These are phyloP conservation scores for Cymbopogon flexuosus DNA, from an alignment of 202 grass and related monocot genomes.

Conservation along the genomic window DNA sequence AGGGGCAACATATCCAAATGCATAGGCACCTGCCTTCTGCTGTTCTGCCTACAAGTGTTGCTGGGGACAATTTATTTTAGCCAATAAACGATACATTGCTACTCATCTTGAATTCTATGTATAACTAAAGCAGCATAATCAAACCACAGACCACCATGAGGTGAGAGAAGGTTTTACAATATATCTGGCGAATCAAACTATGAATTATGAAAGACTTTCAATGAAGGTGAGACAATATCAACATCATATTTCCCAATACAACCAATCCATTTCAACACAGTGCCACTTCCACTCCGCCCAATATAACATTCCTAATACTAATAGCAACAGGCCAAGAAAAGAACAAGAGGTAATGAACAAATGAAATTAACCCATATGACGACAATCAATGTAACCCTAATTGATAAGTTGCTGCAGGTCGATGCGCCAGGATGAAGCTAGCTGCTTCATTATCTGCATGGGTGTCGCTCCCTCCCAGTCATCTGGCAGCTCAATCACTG, in stretches of 20 bases:
- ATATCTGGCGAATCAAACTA: background rate
- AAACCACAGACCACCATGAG: background rate
- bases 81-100: background rate
- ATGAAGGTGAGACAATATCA: slow-evolving; percentile 33
- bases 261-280: slow-evolving; percentile 40
- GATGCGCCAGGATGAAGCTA: slow-evolving; percentile 83
- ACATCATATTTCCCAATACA: slow-evolving; percentile 21
- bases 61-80: background rate
- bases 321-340: slow-evolving; percentile 11
- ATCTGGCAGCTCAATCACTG: slow-evolving; percentile 56
- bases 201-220: background rate
- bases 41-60: background rate
- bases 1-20: background rate
- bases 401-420: slow-evolving; percentile 73
- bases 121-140: background rate
- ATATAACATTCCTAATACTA: slow-evolving; percentile 38
- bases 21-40: background rate
- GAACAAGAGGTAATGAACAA: slow-evolving; percentile 30
- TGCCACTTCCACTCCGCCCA: slow-evolving; percentile 30
- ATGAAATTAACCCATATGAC: slow-evolving; percentile 31
- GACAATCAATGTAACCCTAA: slow-evolving; percentile 40
- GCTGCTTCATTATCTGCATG: slow-evolving; percentile 84
- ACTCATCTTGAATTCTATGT: background rate
- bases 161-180: background rate
- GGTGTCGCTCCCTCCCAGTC: slow-evolving; percentile 86